phyloP scores from a whole-genome alignment of 768 basidiomycete genomes.

The Mycena olivaceomarginata region DNA sequence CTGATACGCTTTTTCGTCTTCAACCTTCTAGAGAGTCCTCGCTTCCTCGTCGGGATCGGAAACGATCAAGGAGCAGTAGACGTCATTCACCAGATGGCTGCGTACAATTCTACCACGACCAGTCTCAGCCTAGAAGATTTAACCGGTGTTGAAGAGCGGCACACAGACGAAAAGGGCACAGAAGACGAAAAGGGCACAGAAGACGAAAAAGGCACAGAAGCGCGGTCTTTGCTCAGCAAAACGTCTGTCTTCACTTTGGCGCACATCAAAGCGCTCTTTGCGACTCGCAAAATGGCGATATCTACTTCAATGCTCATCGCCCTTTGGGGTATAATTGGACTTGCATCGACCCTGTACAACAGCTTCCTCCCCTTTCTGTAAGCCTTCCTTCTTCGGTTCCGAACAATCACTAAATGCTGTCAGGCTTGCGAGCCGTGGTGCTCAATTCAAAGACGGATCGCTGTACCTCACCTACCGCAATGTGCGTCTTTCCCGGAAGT shows the following conservation, averaged over 20 bases:
- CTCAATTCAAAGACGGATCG: slow-evolving; percentile 81
- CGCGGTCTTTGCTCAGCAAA: slow-evolving; percentile 59
- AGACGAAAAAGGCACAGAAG: slow-evolving; percentile 54
- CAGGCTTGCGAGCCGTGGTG: slow-evolving; percentile 80
- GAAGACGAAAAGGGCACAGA: slow-evolving; percentile 56
- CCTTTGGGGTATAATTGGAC: slow-evolving; percentile 83
- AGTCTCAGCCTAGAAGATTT: slow-evolving; percentile 73
- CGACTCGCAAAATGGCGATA: slow-evolving; percentile 68
- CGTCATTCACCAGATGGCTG: slow-evolving; percentile 77
- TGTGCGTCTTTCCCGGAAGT: slow-evolving; percentile 54
- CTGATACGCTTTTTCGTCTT: slow-evolving; percentile 80
- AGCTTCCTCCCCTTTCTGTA: slow-evolving; percentile 48
- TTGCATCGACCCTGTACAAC: slow-evolving; percentile 78
- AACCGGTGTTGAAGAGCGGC: slow-evolving; percentile 44
- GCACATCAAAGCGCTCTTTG: slow-evolving; percentile 70
- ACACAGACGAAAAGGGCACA: slow-evolving; percentile 49
- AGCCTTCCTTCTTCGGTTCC: neutral
- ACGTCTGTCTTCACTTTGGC: slow-evolving; percentile 35
- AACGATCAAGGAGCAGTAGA: slow-evolving; percentile 77
- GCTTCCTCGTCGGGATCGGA: slow-evolving; percentile 83
- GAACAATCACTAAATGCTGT: neutral
- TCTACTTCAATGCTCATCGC: slow-evolving; percentile 71
- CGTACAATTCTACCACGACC: slow-evolving; percentile 72
- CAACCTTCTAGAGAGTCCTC: slow-evolving; percentile 81
- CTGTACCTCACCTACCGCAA: slow-evolving; percentile 86